Conservation (phyloP, 352 stramenopile species). For the Phytophthora cactorum region DNA sequence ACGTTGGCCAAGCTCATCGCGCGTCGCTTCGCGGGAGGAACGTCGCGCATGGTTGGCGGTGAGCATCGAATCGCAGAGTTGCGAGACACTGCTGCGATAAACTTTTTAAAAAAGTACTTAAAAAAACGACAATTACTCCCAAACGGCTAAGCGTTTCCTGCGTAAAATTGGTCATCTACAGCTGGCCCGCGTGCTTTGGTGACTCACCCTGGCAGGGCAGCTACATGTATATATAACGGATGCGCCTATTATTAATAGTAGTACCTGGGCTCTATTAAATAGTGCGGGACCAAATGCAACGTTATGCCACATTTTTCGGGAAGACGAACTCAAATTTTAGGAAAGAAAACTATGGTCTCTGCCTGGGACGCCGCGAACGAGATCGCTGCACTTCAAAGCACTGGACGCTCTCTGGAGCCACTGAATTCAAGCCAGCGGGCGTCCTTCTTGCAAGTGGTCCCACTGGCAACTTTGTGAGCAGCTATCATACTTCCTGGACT, state of each 20-base stretch:
- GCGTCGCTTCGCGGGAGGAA: not conserved
- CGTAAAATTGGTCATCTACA: not conserved
- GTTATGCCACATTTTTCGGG: constrained; percentile 8
- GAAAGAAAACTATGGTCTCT: constrained; percentile 13
- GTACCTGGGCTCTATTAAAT: too few species aligned
- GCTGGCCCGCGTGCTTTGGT: too few species aligned
- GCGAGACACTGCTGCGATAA: too few species aligned
- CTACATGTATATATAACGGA: too few species aligned
- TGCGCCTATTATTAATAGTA: too few species aligned
- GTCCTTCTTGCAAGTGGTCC: not conserved
- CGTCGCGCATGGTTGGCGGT: not conserved
- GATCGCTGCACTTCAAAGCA: not conserved
- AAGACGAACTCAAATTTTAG: constrained; percentile 11
- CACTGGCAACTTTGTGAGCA: not conserved
- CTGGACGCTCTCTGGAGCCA: constrained; percentile 28
- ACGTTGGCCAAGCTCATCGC: too few species aligned
- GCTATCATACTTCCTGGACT: not conserved
- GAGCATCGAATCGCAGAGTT: too few species aligned
- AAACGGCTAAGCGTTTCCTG: constrained; percentile 9
- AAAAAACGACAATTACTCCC: too few species aligned
- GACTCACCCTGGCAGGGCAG: too few species aligned
- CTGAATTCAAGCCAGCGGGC: constrained; percentile 11
- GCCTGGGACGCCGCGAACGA: constrained; percentile 23
- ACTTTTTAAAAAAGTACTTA: too few species aligned
- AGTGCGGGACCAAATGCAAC: too few species aligned